These are phyloP conservation scores for Fusarium globosum DNA, from an alignment of 2,329 filamentous ascomycete genomes.

Conservation along the genomic window DNA sequence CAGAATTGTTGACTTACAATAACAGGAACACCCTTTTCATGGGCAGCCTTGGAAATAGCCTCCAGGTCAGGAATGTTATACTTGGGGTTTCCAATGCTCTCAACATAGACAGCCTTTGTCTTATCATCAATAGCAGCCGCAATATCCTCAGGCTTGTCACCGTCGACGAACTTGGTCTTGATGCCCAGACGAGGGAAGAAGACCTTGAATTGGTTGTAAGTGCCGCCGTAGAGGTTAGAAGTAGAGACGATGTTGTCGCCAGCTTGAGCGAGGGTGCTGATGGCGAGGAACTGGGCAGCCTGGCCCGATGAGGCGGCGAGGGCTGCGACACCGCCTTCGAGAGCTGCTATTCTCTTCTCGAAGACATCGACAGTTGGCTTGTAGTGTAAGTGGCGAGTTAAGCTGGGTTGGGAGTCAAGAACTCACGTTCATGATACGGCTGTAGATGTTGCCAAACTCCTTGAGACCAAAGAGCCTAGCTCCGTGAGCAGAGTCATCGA, in stretches of 20 bases:
- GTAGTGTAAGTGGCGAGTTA: not conserved
- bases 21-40: constrained; percentile 72
- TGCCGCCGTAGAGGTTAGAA: constrained; percentile 91
- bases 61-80: constrained; percentile 95
- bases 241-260: constrained; percentile 96
- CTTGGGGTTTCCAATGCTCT: constrained; percentile 92
- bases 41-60: constrained; percentile 84
- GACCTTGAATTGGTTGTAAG: constrained; percentile 98
- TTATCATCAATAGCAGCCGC: constrained; percentile 87
- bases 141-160: constrained; percentile 83
- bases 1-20: constrained; percentile 58
- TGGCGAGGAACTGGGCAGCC: constrained; percentile 90
- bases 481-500: constrained; percentile 96
- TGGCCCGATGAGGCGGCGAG: constrained; percentile 89
- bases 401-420: not conserved
- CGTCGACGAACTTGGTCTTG: constrained; percentile 85
- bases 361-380: constrained; percentile 95
- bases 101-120: constrained; percentile 92
- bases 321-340: constrained; percentile 91
- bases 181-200: constrained; percentile 88
- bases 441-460: constrained; percentile 98
- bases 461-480: constrained; percentile 96
- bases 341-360: constrained; percentile 94
- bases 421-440: constrained; percentile 89
- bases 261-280: constrained; percentile 82